phyloP scores from a whole-genome alignment of 2,329 filamentous ascomycete genomes.

The Neophaeococcomyces aloes region DNA sequence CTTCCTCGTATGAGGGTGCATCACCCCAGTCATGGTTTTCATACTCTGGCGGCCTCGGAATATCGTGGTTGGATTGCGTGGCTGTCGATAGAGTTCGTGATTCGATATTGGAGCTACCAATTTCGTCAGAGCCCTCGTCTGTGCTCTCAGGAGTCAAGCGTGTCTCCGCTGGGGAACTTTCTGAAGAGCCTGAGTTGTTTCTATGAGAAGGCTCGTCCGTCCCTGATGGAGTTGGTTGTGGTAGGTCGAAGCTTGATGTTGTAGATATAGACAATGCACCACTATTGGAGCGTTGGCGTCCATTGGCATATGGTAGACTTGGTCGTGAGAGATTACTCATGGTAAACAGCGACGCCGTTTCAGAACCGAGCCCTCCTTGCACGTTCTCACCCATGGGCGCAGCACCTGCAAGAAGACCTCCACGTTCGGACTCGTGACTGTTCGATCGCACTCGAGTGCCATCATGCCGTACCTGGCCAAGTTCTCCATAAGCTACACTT shows the following conservation, averaged over 20 bases:
- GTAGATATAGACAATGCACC: constrained; percentile 28
- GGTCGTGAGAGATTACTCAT: constrained; percentile 19
- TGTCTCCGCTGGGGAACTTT: constrained; percentile 4
- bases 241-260: constrained; percentile 7
- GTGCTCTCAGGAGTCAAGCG: constrained; percentile 7
- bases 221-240: constrained; percentile 4
- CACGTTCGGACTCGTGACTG: constrained; percentile 38
- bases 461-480: constrained; percentile 40
- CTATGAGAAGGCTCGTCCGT: background rate
- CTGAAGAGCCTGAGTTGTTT: constrained; percentile 4
- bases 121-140: constrained; percentile 1
- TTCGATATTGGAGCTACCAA: background rate
- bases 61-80: constrained; percentile 13
- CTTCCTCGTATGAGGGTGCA: constrained; percentile 30
- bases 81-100: constrained; percentile 7
- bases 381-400: constrained; percentile 25
- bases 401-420: constrained; percentile 33
- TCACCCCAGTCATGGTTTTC: constrained; percentile 34
- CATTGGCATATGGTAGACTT: constrained; percentile 17
- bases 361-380: constrained; percentile 13
- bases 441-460: constrained; percentile 38
- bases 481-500: constrained; percentile 38
- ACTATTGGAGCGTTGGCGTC: constrained; percentile 26
- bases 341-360: constrained; percentile 12
- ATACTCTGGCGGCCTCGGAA: constrained; percentile 29